Conservation (phyloP, 352 stramenopile genomes). For the Phytophthora brassicae region DNA sequence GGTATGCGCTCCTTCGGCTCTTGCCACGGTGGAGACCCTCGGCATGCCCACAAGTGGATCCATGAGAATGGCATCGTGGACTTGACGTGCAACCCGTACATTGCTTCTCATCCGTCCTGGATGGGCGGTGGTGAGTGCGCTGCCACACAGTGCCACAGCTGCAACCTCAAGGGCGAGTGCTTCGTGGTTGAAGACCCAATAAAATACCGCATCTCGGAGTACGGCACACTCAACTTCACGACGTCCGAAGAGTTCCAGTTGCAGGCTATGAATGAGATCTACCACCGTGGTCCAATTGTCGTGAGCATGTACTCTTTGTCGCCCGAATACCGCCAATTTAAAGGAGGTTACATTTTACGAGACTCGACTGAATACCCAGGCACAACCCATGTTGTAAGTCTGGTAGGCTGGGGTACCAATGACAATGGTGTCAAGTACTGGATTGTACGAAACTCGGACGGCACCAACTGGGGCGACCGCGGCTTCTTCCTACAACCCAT, state of each 20-base stretch:
- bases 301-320: conserved; percentile 90
- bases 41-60: conserved; percentile 86
- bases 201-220: conserved; percentile 75
- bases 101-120: conserved; percentile 77
- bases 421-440: conserved; percentile 91
- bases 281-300: conserved; percentile 93
- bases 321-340: conserved; percentile 84
- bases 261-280: conserved; percentile 95
- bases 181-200: conserved; percentile 55
- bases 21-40: conserved; percentile 74
- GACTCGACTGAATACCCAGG: conserved; percentile 73
- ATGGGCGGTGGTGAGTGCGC: conserved; percentile 58
- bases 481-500: conserved; percentile 86
- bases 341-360: conserved; percentile 90
- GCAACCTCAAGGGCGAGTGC: conserved; percentile 60
- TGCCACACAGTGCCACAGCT: conserved; percentile 68
- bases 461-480: conserved; percentile 65
- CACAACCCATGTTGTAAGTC: conserved; percentile 91
- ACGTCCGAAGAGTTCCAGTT: conserved; percentile 64
- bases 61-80: conserved; percentile 83
- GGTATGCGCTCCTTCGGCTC: conserved; percentile 83
- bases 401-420: conserved; percentile 93
- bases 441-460: conserved; percentile 93
- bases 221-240: conserved; percentile 77
- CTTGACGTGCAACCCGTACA: conserved; percentile 82